These are phyloP conservation scores for Botrytis hyacinthi DNA, from an alignment of 2,329 filamentous ascomycete genomes.

Conservation along the genomic window DNA sequence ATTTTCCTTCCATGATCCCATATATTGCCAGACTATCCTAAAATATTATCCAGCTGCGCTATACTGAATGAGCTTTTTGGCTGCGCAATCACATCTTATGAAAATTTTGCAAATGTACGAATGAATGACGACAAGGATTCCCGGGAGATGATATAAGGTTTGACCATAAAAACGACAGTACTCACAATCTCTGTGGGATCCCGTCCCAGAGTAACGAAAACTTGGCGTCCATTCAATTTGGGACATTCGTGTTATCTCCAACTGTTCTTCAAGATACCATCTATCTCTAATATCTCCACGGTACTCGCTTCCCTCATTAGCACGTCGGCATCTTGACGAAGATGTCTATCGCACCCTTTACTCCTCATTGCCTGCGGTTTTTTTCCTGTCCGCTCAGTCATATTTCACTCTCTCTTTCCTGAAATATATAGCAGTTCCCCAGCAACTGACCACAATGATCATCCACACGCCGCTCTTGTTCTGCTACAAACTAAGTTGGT, in stretches of 20 bases:
- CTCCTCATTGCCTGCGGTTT: fast-evolving
- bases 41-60: fast-evolving
- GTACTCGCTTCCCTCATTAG: too few species aligned
- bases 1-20: background rate
- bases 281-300: too few species aligned
- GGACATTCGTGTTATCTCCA: too few species aligned
- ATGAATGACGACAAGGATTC: background rate
- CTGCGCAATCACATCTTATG: background rate
- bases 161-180: background rate
- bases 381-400: background rate
- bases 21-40: fast-evolving
- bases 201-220: too few species aligned
- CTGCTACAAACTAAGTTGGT: background rate
- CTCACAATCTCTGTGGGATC: background rate
- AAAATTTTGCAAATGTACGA: fast-evolving
- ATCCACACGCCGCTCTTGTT: background rate
- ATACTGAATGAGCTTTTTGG: background rate
- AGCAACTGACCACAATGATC: background rate
- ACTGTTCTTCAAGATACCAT: too few species aligned
- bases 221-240: fast-evolving
- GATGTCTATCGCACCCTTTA: fast-evolving
- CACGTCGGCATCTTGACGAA: background rate
- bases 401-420: background rate
- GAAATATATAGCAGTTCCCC: background rate
- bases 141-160: background rate